Evolutionary conservation across 2,329 filamentous ascomycete species (phyloP).

Genomic region (Bipolaris zeicola): DNA sequence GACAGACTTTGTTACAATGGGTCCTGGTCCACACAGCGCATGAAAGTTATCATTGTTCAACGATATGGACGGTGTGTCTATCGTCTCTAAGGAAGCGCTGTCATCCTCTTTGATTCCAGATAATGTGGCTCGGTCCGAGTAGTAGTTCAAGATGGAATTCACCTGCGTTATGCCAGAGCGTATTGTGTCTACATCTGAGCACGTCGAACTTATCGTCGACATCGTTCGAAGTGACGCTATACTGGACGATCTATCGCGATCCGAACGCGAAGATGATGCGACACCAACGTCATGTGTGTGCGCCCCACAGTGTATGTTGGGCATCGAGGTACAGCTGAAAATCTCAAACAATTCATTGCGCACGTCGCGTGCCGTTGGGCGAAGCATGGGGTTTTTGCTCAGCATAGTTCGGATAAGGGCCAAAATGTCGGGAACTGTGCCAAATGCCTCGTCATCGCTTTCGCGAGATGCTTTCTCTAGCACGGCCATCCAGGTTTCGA

Average conservation of each 20-base stretch:
- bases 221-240: constrained; percentile 36
- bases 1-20: constrained; percentile 28
- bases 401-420: constrained; percentile 52
- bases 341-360: constrained; percentile 47
- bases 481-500: constrained; percentile 69
- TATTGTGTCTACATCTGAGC: constrained; percentile 41
- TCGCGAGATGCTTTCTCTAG: constrained; percentile 64
- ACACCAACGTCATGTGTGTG: constrained; percentile 39
- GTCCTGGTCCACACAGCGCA: constrained; percentile 22
- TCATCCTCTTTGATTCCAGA: constrained; percentile 42
- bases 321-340: constrained; percentile 38
- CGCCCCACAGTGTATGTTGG: constrained; percentile 43
- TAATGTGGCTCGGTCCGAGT: constrained; percentile 38
- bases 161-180: constrained; percentile 32
- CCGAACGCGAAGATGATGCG: constrained; percentile 31
- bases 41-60: constrained; percentile 20
- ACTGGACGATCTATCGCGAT: constrained; percentile 37
- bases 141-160: constrained; percentile 41
- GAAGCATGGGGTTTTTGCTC: constrained; percentile 46
- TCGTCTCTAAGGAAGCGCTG: constrained; percentile 34
- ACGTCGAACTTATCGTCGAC: constrained; percentile 34
- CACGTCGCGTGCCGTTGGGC: constrained; percentile 51
- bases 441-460: constrained; percentile 46
- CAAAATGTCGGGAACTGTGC: constrained; percentile 50
- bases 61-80: constrained; percentile 21